These are phyloP conservation scores for Emericellopsis terricola DNA, from an alignment of 495 filamentous ascomycete genomes.

Conservation along the genomic window DNA sequence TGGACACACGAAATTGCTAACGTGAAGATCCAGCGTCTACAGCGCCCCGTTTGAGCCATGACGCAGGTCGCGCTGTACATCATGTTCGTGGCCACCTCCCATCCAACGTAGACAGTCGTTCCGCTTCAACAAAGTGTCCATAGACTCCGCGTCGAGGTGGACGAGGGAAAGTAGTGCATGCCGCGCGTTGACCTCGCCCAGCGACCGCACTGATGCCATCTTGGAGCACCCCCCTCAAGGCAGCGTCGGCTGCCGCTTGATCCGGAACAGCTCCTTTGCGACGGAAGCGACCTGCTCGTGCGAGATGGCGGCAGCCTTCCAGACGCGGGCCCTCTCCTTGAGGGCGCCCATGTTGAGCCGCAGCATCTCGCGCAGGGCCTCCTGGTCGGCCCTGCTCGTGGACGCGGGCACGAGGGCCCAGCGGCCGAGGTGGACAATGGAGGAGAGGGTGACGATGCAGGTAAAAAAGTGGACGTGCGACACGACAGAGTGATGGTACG, in stretches of 20 bases:
- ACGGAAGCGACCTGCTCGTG: constrained; percentile 37
- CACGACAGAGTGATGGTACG: constrained; percentile 35
- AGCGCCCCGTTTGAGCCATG: no score
- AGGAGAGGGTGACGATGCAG: constrained; percentile 37
- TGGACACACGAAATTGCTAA: no score
- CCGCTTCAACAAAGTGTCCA: no score
- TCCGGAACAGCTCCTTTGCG: constrained; percentile 13
- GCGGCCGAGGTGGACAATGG: not conserved
- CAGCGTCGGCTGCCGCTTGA: not conserved
- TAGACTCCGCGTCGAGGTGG: no score
- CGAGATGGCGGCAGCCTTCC: constrained; percentile 40
- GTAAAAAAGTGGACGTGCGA: constrained; percentile 50
- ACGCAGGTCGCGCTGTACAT: no score
- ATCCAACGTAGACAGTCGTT: no score
- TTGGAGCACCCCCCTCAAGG: not conserved
- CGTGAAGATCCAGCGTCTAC: no score
- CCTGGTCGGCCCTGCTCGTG: constrained; percentile 27
- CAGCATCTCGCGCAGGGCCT: constrained; percentile 38
- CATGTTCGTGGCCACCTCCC: no score
- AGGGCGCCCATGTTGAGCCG: constrained; percentile 44
- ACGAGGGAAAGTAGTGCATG: no score
- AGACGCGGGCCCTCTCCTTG: constrained; percentile 36
- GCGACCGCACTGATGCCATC: not conserved
- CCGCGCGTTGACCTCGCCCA: no score
- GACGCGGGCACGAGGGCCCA: not conserved